Conservation (phyloP, 2,329 filamentous ascomycete species). For the Fusarium napiforme region DNA sequence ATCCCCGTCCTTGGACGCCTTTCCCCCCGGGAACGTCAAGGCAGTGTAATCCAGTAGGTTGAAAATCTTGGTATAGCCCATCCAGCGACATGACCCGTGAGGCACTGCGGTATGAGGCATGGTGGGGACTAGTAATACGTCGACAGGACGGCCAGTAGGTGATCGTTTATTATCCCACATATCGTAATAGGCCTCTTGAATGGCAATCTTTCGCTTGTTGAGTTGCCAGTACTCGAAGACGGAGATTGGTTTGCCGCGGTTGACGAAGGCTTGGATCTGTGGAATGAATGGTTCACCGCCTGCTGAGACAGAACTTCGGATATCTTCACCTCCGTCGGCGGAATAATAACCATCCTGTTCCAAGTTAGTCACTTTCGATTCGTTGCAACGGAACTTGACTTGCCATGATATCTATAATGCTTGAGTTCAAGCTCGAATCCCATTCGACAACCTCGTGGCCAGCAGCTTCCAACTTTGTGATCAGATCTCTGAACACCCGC, state of each 20-base stretch:
- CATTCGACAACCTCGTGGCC: neutral
- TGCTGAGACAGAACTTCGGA: neutral
- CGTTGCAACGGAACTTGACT: accelerated
- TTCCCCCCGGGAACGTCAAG: neutral
- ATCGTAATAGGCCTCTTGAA: neutral
- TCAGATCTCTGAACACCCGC: neutral
- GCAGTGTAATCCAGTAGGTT: neutral
- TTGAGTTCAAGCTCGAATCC: neutral
- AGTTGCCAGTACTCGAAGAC: neutral
- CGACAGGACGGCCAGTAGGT: accelerated
- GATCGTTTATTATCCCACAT: neutral
- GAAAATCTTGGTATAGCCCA: neutral
- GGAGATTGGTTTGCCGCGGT: neutral
- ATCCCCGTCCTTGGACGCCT: neutral
- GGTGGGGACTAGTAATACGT: neutral
- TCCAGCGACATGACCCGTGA: neutral
- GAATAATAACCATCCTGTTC: neutral
- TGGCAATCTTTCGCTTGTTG: neutral
- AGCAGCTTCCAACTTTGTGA: neutral
- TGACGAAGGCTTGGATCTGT: neutral
- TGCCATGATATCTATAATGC: neutral
- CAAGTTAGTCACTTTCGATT: accelerated
- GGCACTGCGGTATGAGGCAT: neutral
- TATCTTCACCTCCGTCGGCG: neutral
- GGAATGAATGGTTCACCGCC: neutral